Percentiles rank a stretch among this genome's conserved stretches.
phyloP scores from a whole-genome alignment of 768 basidiomycete species.

The Mycena olivaceomarginata region DNA sequence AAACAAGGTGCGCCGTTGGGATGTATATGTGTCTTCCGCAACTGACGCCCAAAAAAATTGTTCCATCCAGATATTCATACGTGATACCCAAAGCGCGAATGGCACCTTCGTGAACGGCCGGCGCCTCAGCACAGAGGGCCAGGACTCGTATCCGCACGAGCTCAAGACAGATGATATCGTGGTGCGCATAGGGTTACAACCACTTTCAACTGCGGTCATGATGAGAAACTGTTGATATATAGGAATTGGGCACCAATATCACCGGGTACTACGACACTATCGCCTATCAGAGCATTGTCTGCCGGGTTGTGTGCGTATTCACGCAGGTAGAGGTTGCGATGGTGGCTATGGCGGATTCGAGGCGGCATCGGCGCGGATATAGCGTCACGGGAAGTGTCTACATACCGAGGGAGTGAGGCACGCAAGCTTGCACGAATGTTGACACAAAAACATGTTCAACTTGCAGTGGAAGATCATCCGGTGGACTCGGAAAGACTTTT shows the following conservation, averaged over 20 bases:
- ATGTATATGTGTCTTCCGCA: background rate
- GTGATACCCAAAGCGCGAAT: conserved; percentile 81
- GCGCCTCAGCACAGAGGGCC: conserved; percentile 74
- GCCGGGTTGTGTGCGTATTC: conserved; percentile 75
- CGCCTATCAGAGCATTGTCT: conserved; percentile 82
- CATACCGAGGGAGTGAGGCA: conserved; percentile 7
- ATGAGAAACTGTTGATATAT: background rate
- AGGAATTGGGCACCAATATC: conserved; percentile 86
- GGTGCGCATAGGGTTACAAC: conserved; percentile 49
- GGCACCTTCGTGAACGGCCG: conserved; percentile 83
- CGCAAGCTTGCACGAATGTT: too few relatives aligned
- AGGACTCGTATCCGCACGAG: conserved; percentile 77
- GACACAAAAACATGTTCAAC: too few relatives aligned
- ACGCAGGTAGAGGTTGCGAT: conserved; percentile 66
- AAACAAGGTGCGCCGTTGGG: conserved; percentile 66
- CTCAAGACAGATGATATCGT: conserved; percentile 79
- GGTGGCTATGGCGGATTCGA: conserved; percentile 39
- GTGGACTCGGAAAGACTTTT: too few relatives aligned
- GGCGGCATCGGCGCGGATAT: conserved; percentile 35
- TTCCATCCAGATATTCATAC: conserved; percentile 73
- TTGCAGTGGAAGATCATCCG: too few relatives aligned
- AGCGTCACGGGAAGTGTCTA: conserved; percentile 27
- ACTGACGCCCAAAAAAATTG: background rate
- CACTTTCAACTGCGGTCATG: background rate
- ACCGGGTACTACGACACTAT: conserved; percentile 77